Percentiles rank a stretch among this genome's conserved stretches.
Conservation (phyloP, 2,329 filamentous ascomycete species). For the Neonectria magnoliae region DNA sequence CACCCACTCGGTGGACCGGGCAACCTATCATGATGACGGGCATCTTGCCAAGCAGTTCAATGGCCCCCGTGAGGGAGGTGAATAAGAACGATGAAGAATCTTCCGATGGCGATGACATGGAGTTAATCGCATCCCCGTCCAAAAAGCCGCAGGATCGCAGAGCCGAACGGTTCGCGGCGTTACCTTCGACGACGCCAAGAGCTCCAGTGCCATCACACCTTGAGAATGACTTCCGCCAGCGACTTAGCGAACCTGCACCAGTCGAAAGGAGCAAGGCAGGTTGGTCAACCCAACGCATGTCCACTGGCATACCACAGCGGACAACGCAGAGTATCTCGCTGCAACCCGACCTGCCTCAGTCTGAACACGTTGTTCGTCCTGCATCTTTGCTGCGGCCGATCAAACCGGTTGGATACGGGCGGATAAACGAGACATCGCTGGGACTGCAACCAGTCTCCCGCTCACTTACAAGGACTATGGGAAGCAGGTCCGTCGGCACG, state of each 20-base stretch:
- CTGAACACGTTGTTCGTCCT: constrained; percentile 5
- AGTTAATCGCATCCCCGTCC: constrained; percentile 34
- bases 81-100: constrained; percentile 43
- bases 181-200: constrained; percentile 55
- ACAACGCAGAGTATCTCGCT: neutral
- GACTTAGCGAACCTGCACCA: constrained; percentile 21
- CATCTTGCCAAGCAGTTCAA: constrained; percentile 40
- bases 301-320: constrained; percentile 17
- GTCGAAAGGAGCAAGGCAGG: neutral
- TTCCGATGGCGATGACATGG: constrained; percentile 37
- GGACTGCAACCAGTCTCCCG: constrained; percentile 26
- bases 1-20: constrained; percentile 60
- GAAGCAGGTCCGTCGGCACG: constrained; percentile 35
- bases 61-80: constrained; percentile 46
- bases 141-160: constrained; percentile 33
- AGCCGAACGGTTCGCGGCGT: constrained; percentile 30
- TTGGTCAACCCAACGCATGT: constrained; percentile 17
- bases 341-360: constrained; percentile 9
- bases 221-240: constrained; percentile 48
- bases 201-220: constrained; percentile 56
- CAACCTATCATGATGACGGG: constrained; percentile 51
- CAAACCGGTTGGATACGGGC: constrained; percentile 24
- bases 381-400: constrained; percentile 14
- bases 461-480: constrained; percentile 6
- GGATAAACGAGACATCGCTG: constrained; percentile 15